Conservation (phyloP, 2,329 filamentous ascomycete species). For the Cladorrhinum sp. region DNA sequence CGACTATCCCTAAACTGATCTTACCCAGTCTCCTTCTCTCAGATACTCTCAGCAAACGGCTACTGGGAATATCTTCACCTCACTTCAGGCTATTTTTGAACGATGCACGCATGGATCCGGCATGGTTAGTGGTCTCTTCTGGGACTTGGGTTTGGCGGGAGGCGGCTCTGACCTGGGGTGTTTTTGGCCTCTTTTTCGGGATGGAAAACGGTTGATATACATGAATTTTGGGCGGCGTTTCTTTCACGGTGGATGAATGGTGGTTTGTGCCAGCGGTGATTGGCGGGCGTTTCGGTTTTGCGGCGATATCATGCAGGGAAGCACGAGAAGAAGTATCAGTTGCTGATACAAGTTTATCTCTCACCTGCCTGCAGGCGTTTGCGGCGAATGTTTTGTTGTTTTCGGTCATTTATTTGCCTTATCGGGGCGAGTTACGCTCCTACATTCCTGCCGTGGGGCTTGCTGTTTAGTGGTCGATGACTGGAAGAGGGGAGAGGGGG, state of each 20-base stretch:
- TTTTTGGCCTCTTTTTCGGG: neutral
- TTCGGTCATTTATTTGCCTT: neutral
- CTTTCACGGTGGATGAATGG: neutral
- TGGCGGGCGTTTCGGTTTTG: neutral
- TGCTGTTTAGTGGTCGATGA: neutral
- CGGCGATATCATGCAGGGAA: neutral
- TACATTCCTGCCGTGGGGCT: neutral
- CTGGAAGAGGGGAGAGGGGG: neutral
- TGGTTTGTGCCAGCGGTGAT: neutral
- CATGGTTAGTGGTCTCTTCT: neutral
- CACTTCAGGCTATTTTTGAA: neutral
- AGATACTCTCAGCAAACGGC: neutral
- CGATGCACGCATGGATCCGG: neutral
- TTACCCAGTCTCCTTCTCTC: neutral
- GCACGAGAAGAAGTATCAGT: neutral
- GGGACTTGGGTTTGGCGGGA: neutral
- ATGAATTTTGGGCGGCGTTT: neutral
- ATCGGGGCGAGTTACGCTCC: neutral
- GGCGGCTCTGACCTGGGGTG: neutral
- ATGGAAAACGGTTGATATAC: slow-evolving; percentile 7
- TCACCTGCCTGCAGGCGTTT: neutral
- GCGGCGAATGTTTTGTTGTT: neutral
- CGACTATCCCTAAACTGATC: neutral
- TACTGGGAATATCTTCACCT: neutral
- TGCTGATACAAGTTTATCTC: neutral